phyloP scores from a whole-genome alignment of 2,329 filamentous ascomycete species.

The Epichloe amarillans region DNA sequence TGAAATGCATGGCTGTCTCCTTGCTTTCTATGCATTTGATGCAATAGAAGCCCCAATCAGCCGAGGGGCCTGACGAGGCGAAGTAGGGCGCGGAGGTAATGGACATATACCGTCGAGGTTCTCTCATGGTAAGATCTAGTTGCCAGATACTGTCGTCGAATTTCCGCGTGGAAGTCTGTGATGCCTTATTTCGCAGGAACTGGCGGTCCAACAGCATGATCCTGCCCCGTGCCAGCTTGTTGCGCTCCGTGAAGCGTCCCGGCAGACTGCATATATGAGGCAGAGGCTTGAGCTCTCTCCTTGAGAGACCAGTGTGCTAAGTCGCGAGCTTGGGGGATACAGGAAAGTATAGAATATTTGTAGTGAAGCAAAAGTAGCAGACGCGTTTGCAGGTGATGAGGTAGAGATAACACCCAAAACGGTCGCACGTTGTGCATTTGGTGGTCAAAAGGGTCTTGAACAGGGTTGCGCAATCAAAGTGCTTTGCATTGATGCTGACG shows the following conservation, averaged over 20 bases:
- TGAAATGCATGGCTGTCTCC: slow-evolving; percentile 4
- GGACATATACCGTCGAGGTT: slow-evolving; percentile 8
- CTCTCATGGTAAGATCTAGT: slow-evolving; percentile 2
- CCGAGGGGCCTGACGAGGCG: neutral
- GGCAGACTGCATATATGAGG: slow-evolving; percentile 5
- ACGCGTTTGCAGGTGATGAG: slow-evolving; percentile 25
- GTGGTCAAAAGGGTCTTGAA: slow-evolving; percentile 19
- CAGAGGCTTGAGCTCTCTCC: neutral
- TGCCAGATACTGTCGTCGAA: neutral
- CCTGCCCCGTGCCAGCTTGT: slow-evolving; percentile 1
- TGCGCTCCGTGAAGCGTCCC: slow-evolving; percentile 3
- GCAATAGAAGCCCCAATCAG: slow-evolving; percentile 8
- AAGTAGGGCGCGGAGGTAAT: slow-evolving; percentile 9
- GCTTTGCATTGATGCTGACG: slow-evolving; percentile 19
- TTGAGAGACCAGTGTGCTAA: neutral
- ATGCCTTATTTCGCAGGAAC: neutral
- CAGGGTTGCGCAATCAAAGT: slow-evolving; percentile 19
- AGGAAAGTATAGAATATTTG: slow-evolving; percentile 17
- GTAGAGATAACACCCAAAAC: slow-evolving; percentile 26
- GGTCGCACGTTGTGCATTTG: slow-evolving; percentile 22
- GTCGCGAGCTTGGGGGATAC: slow-evolving; percentile 6
- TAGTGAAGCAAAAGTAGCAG: slow-evolving; percentile 25
- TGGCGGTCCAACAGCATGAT: slow-evolving; percentile 6
- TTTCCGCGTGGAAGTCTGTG: neutral
- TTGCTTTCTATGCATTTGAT: slow-evolving; percentile 4